Evolutionary conservation across 352 stramenopile species (phyloP).

Genomic region (Pythium phragmiticola): DNA sequence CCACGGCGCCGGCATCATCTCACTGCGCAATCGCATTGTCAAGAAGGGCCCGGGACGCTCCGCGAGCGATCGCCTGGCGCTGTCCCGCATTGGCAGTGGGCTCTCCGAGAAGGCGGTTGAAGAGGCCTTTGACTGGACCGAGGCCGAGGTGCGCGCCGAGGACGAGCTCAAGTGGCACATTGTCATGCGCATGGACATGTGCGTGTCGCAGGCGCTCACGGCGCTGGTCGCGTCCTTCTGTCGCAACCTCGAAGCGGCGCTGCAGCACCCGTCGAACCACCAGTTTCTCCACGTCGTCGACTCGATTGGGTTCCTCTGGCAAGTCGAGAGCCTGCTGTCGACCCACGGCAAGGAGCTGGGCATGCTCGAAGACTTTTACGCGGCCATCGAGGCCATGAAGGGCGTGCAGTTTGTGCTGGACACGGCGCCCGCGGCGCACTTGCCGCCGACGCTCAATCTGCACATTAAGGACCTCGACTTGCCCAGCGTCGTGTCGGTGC

Average conservation of each 20-base stretch:
- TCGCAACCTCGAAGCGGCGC: constrained; percentile 59
- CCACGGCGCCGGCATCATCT: constrained; percentile 70
- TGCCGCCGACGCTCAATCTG: constrained; percentile 72
- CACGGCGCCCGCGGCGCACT: constrained; percentile 50
- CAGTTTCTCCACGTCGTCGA: constrained; percentile 63
- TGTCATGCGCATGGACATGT: constrained; percentile 76
- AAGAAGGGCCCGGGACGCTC: constrained; percentile 33
- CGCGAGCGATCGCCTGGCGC: constrained; percentile 25
- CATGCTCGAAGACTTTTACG: constrained; percentile 93
- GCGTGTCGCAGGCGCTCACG: constrained; percentile 74
- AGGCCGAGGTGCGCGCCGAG: constrained; percentile 39
- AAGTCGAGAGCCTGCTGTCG: constrained; percentile 92
- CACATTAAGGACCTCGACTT: constrained; percentile 74
- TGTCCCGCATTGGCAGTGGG: constrained; percentile 52
- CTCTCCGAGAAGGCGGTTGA: constrained; percentile 31
- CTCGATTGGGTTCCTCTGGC: constrained; percentile 76
- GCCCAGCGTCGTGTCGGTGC: constrained; percentile 70
- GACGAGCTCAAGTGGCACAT: constrained; percentile 81
- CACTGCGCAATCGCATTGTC: constrained; percentile 51
- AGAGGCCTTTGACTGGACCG: constrained; percentile 51
- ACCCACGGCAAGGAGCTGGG: constrained; percentile 94
- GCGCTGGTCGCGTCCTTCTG: constrained; percentile 72
- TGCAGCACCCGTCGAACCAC: constrained; percentile 59
- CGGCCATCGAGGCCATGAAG: constrained; percentile 74
- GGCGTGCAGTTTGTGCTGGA: constrained; percentile 70